A percentile compares a stretch with the other conserved stretches of the same genome.
Conservation (phyloP, 2,329 filamentous ascomycete genomes). For the Elsinoe australis region DNA sequence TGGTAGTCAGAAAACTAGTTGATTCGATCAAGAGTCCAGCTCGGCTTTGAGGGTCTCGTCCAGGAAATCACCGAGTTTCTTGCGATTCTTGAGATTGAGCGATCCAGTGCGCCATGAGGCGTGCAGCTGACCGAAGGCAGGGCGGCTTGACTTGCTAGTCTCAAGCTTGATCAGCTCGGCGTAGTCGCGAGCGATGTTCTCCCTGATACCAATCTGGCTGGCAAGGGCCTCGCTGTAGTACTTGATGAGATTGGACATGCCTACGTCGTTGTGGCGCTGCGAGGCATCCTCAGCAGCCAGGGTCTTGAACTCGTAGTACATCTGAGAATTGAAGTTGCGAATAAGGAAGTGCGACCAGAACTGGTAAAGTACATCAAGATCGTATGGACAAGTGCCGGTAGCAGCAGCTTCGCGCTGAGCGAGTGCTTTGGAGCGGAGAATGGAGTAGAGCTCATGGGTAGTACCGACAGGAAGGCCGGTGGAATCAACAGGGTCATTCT, state of each 20-base stretch:
- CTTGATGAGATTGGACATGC: conserved; percentile 55
- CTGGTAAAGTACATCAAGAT: conserved; percentile 61
- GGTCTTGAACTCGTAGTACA: conserved; percentile 68
- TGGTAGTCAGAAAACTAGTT: no score
- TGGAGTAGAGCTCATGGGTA: conserved; percentile 42
- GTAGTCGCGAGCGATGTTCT: conserved; percentile 49
- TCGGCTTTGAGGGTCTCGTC: conserved; percentile 45
- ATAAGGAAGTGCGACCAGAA: conserved; percentile 69
- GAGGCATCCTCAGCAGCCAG: conserved; percentile 58
- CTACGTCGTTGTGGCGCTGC: conserved; percentile 45
- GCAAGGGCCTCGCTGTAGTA: conserved; percentile 56
- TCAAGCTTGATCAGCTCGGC: conserved; percentile 48
- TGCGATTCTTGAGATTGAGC: conserved; percentile 49
- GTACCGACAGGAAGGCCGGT: conserved; percentile 36
- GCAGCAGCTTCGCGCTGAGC: conserved; percentile 41
- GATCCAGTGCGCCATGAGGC: conserved; percentile 48
- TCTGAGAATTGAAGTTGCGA: conserved; percentile 63
- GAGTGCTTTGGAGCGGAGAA: conserved; percentile 44
- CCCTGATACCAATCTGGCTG: conserved; percentile 45
- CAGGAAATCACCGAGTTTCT: conserved; percentile 48
- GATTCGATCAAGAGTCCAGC: conserved; percentile 35
- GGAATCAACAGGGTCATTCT: conserved; percentile 36
- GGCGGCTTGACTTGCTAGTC: conserved; percentile 33
- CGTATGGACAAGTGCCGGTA: conserved; percentile 42
- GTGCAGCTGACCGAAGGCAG: conserved; percentile 46